A percentile compares a stretch with the other conserved stretches of the same genome.
Evolutionary conservation across 2,329 filamentous ascomycete species (phyloP).

Genomic region (Onygenales sp.): DNA sequence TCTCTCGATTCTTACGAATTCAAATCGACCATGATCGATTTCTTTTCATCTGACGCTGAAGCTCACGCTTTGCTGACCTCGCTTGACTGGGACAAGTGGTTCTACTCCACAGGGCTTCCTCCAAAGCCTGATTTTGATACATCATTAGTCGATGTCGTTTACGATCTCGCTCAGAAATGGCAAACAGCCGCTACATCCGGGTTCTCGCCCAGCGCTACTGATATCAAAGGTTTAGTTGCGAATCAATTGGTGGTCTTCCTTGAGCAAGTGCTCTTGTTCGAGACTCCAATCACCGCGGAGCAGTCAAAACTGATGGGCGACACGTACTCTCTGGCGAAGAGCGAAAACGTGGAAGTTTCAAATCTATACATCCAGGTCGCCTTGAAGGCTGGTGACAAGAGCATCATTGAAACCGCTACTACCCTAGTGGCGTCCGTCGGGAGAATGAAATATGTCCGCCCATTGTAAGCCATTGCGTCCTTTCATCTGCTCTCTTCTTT

Average conservation of each 20-base stretch:
- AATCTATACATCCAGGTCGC: conserved; percentile 72
- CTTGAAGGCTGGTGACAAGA: conserved; percentile 61
- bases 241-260: conserved; percentile 92
- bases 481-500: not conserved
- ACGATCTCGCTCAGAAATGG: conserved; percentile 75
- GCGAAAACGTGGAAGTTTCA: conserved; percentile 78
- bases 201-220: conserved; percentile 55
- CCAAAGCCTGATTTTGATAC: conserved; percentile 89
- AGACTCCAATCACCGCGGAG: conserved; percentile 52
- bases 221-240: conserved; percentile 66
- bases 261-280: conserved; percentile 63
- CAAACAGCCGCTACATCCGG: conserved; percentile 40
- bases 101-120: conserved; percentile 80
- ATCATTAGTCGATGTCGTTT: conserved; percentile 74
- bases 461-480: conserved; percentile 46
- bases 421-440: conserved; percentile 73
- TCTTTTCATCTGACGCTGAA: conserved; percentile 63
- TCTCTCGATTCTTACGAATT: conserved; percentile 93
- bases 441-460: conserved; percentile 93
- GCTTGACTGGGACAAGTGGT: conserved; percentile 84
- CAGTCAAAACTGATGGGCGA: conserved; percentile 64
- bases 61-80: conserved; percentile 52
- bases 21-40: conserved; percentile 75
- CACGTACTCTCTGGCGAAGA: conserved; percentile 63
- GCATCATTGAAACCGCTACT: conserved; percentile 60